phyloP scores from a whole-genome alignment of 83 land plant genomes.

The Picea mariana region DNA sequence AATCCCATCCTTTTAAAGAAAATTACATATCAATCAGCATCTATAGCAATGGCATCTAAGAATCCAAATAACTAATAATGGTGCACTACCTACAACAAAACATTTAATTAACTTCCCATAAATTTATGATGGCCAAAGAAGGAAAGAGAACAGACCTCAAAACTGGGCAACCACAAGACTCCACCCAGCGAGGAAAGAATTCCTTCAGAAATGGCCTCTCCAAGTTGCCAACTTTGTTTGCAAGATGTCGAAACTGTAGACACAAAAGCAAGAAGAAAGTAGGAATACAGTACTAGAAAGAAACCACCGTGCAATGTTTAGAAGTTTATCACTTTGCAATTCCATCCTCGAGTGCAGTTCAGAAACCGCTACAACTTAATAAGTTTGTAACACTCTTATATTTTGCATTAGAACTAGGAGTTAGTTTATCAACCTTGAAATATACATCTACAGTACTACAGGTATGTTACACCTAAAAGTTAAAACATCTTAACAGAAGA shows the following conservation, averaged over 20 bases:
- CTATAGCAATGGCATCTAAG: background rate
- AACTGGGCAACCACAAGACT: conserved; percentile 86
- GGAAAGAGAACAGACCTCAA: conserved; percentile 53
- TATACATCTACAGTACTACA: too few species aligned
- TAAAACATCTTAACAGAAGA: too few species aligned
- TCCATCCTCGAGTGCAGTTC: too few species aligned
- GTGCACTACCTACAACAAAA: too few species aligned
- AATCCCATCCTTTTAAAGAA: conserved; percentile 79
- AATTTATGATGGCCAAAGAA: background rate
- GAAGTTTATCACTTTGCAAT: too few species aligned
- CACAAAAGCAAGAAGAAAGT: background rate
- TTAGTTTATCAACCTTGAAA: too few species aligned
- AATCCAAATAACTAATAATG: background rate
- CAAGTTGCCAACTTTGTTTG: conserved; percentile 91
- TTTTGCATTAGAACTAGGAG: too few species aligned
- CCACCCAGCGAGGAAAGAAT: conserved; percentile 98
- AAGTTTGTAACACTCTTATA: too few species aligned
- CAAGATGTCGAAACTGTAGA: conserved; percentile 94
- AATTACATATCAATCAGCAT: background rate
- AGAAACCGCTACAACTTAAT: too few species aligned
- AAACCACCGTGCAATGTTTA: too few species aligned
- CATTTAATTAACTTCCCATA: background rate
- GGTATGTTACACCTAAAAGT: too few species aligned
- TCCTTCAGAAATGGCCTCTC: conserved; percentile 99
- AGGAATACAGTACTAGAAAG: too few species aligned